phyloP scores from a whole-genome alignment of 306 rosid genomes.

The Bauhinia variegata region DNA sequence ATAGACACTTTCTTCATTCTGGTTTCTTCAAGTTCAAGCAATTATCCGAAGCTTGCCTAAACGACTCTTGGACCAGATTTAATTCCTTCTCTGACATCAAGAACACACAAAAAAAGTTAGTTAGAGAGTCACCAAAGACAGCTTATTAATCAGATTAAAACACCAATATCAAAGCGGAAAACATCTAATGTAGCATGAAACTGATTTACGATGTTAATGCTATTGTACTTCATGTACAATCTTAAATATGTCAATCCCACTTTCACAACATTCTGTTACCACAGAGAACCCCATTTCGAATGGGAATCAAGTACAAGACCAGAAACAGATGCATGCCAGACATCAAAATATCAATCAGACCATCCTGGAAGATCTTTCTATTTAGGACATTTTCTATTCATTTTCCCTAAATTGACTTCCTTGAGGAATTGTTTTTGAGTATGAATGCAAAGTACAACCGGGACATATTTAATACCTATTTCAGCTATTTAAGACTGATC shows the following conservation, averaged over 20 bases:
- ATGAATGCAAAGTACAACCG: not conserved
- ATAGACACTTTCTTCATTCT: constrained; percentile 37
- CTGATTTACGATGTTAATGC: not conserved
- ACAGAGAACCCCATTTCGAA: not conserved
- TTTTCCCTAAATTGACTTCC: not conserved
- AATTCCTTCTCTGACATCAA: constrained; percentile 71
- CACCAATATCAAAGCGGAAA: not conserved
- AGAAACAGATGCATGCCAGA: not conserved
- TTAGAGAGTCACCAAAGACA: not conserved
- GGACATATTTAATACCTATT: too few relatives aligned
- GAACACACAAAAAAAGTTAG: constrained; percentile 30
- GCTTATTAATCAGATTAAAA: constrained; percentile 12
- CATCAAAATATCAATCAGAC: not conserved
- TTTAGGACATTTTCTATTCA: not conserved
- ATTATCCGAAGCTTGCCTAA: constrained; percentile 74
- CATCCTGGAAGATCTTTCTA: not conserved
- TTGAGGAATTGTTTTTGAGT: not conserved
- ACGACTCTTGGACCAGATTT: constrained; percentile 71
- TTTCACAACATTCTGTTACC: not conserved
- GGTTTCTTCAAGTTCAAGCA: constrained; percentile 91
- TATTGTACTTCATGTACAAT: not conserved
- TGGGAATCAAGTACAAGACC: not conserved
- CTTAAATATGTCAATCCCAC: not conserved
- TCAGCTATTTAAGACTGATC: not conserved
- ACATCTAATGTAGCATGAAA: constrained; percentile 7